Evolutionary conservation across 106 monocot species (phyloP), one percentile per base, ranked within the genome.

Genomic region (Dioscorea alata): DNA sequence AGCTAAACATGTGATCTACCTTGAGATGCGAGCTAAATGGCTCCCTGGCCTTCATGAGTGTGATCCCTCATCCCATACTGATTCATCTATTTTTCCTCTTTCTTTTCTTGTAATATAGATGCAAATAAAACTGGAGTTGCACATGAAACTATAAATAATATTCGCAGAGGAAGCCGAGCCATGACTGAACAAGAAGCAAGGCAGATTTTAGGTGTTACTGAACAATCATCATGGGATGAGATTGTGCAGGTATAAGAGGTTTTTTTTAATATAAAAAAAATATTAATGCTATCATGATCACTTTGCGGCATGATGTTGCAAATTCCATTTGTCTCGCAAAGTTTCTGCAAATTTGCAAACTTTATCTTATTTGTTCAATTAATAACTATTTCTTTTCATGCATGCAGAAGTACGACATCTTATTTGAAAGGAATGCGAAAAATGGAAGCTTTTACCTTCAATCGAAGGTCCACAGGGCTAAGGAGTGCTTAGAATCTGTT

Each of bases 371-470:
- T 15, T 54, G 18, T 54, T 4, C 9, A 54, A 18, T 5, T 54
- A 23, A 21, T 24, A 22, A 2, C 23, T 12, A 60, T 6, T 60
- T 17, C 23, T 13, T 20, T 60, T 24, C 21, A 23, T 24, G 2
- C 56, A 49, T 75, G 59, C 75, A 75, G 81, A 75, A 59, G 59
- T 75, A 81, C 57, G 75, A 81, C 12, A 75, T 20, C 65, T 75
- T 81, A 61, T 81, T 81, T 42, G 81, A 81, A 59, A 81, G 81
- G 48, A 81, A 81, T 62, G 66, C 71, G 16, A 75, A 75, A 75
- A 81, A 21, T 51, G 81, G 81, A 22, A 81, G 80, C 54, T 80
- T 80, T 35, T 80, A 80, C 35, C 70, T 74, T 13, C 80, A 80
- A 48, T 80, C 80, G 8, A 81, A 81, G 66, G 81, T 81, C 9